Evolutionary conservation across 352 stramenopile species (phyloP).

Genomic region (Globisporangium barbulae): DNA sequence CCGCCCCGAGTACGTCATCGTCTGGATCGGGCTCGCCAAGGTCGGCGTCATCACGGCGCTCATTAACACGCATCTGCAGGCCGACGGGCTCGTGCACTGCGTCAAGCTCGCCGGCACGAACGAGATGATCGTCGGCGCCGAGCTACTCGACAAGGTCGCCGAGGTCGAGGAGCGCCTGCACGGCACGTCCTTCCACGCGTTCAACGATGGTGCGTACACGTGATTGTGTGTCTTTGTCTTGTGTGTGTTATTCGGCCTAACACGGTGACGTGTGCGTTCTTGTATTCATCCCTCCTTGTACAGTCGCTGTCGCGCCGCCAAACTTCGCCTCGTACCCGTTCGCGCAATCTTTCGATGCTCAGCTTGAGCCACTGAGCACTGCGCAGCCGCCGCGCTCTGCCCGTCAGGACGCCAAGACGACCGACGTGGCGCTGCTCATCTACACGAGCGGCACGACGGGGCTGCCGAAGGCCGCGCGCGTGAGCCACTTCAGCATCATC

Average conservation of each 20-base stretch:
- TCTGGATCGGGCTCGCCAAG: constrained; percentile 85
- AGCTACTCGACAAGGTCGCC: constrained; percentile 49
- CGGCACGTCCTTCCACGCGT: constrained; percentile 47
- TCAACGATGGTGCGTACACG: constrained; percentile 36
- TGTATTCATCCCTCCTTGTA: background rate
- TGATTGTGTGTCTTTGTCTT: constrained; percentile 1
- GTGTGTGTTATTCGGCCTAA: background rate
- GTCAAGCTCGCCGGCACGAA: constrained; percentile 57
- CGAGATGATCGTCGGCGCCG: constrained; percentile 64
- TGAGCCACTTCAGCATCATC: constrained; percentile 76
- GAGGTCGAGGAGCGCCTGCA: constrained; percentile 30
- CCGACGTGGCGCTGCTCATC: constrained; percentile 72
- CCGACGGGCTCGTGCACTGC: constrained; percentile 73
- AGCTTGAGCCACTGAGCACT: constrained; percentile 27
- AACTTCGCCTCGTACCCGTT: constrained; percentile 20
- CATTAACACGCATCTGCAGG: constrained; percentile 77
- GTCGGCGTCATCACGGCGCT: constrained; percentile 79
- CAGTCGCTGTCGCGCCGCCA: constrained; percentile 20
- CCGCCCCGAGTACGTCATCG: constrained; percentile 73
- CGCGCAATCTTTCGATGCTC: constrained; percentile 42
- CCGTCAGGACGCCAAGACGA: constrained; percentile 37
- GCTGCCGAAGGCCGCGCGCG: constrained; percentile 70
- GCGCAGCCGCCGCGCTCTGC: constrained; percentile 25
- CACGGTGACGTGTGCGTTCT: background rate
- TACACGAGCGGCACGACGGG: constrained; percentile 86